A percentile compares a stretch with the other conserved stretches of the same genome.
phyloP scores from a whole-genome alignment of 1,284 basidiomycete genomes.

The Microbotryum silenes-acaulis region DNA sequence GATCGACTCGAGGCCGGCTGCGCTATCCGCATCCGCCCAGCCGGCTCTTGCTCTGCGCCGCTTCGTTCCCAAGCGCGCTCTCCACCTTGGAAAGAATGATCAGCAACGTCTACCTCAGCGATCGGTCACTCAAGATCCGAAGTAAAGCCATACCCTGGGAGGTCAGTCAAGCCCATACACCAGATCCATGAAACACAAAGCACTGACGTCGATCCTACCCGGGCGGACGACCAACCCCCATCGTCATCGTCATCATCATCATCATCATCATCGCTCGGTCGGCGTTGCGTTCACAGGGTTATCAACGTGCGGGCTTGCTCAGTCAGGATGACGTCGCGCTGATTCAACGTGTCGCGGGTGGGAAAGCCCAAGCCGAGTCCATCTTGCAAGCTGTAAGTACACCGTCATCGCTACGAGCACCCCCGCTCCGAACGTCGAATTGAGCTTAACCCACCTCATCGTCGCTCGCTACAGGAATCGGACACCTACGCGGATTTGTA shows the following conservation, averaged over 20 bases:
- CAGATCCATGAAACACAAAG: too few relatives aligned
- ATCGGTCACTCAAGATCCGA: conserved; percentile 76
- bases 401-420: not conserved
- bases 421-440: not conserved
- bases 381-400: conserved; percentile 26
- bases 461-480: conserved; percentile 46
- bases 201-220: not conserved
- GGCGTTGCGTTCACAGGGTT: conserved; percentile 54
- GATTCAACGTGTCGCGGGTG: conserved; percentile 67
- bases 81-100: conserved; percentile 42
- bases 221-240: too few relatives aligned
- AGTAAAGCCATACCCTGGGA: conserved; percentile 93
- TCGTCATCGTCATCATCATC: not conserved
- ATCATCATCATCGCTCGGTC: not conserved
- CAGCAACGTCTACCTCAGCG: conserved; percentile 79
- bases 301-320: conserved; percentile 87
- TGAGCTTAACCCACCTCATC: not conserved
- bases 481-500: conserved; percentile 79
- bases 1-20: too few relatives aligned
- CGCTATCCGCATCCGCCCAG: too few relatives aligned
- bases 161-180: conserved; percentile 46
- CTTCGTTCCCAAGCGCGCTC: not conserved
- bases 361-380: conserved; percentile 27
- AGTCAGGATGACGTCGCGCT: conserved; percentile 80
- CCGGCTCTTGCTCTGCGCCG: not conserved